phyloP scores from a whole-genome alignment of 2,329 filamentous ascomycete species.

The Penicillium sp. region DNA sequence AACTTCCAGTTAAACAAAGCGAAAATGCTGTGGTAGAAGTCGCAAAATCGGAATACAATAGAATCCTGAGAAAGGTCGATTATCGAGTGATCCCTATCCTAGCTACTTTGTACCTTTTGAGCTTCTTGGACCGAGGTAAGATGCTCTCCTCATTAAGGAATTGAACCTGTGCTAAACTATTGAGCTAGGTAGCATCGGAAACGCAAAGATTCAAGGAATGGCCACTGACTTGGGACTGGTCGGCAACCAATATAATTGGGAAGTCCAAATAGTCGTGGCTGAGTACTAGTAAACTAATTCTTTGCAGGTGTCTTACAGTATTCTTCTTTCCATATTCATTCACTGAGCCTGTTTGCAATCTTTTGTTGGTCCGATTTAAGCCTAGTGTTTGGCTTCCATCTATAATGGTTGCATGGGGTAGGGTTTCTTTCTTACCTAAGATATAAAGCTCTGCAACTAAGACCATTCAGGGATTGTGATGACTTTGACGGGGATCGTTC shows the following conservation, averaged over 20 bases:
- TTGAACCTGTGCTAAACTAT: neutral
- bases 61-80: slow-evolving; percentile 14
- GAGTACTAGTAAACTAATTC: neutral
- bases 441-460: neutral
- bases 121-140: slow-evolving; percentile 27
- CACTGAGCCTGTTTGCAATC: slow-evolving; percentile 25
- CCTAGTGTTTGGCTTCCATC: slow-evolving; percentile 28
- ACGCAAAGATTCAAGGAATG: slow-evolving; percentile 29
- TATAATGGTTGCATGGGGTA: slow-evolving; percentile 27
- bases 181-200: slow-evolving; percentile 22
- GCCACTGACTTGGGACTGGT: slow-evolving; percentile 18
- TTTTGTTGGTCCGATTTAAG: slow-evolving; percentile 20
- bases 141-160: neutral
- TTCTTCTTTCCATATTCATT: slow-evolving; percentile 20
- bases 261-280: neutral
- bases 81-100: slow-evolving; percentile 19
- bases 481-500: slow-evolving; percentile 52
- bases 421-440: slow-evolving; percentile 24
- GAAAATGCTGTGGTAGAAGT: neutral
- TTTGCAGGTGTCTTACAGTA: slow-evolving; percentile 11
- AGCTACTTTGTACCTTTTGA: slow-evolving; percentile 23
- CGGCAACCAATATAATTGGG: slow-evolving; percentile 25
- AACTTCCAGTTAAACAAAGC: neutral
- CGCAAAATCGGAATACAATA: neutral
- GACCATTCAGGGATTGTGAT: slow-evolving; percentile 45